phyloP scores from a whole-genome alignment of 2,329 filamentous ascomycete genomes.

The Pseudocercospora ulei region DNA sequence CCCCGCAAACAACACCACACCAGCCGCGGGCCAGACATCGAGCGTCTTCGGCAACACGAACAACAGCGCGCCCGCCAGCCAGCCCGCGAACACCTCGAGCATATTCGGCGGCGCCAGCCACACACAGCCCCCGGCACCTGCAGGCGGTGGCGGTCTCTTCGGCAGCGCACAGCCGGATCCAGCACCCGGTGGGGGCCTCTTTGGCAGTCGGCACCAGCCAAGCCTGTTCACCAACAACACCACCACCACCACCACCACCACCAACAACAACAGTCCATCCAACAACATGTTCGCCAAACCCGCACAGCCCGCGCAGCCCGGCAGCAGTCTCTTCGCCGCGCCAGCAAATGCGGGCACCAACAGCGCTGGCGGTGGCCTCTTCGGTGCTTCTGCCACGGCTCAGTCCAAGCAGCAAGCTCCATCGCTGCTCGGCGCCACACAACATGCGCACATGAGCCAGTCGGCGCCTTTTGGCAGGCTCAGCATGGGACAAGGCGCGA shows the following conservation, averaged over 20 bases:
- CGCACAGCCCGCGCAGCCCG: slow-evolving; percentile 17
- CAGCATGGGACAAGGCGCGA: slow-evolving; percentile 44
- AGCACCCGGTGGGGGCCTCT: slow-evolving; percentile 26
- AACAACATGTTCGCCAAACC: slow-evolving; percentile 31
- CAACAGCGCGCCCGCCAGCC: slow-evolving; percentile 13
- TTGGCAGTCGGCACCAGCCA: slow-evolving; percentile 22
- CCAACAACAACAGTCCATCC: slow-evolving; percentile 14
- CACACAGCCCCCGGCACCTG: slow-evolving; percentile 13
- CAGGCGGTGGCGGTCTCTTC: slow-evolving; percentile 29
- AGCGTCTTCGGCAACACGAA: slow-evolving; percentile 13
- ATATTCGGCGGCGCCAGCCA: slow-evolving; percentile 11
- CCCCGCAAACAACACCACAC: slow-evolving; percentile 13
- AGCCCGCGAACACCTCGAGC: slow-evolving; percentile 16
- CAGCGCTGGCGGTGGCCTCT: slow-evolving; percentile 17
- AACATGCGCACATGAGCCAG: slow-evolving; percentile 21
- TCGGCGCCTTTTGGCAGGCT: slow-evolving; percentile 31
- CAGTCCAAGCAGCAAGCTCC: slow-evolving; percentile 26
- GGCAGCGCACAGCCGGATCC: slow-evolving; percentile 16
- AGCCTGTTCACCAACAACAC: slow-evolving; percentile 13
- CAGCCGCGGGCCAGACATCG: background rate
- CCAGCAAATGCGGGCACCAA: slow-evolving; percentile 11
- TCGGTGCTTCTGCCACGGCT: slow-evolving; percentile 17
- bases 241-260: slow-evolving; percentile 29
- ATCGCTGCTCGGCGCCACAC: slow-evolving; percentile 25
- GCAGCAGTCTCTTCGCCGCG: slow-evolving; percentile 20